phyloP scores from a whole-genome alignment of 345 rosid genomes.

The Gossypium herbaceum region DNA sequence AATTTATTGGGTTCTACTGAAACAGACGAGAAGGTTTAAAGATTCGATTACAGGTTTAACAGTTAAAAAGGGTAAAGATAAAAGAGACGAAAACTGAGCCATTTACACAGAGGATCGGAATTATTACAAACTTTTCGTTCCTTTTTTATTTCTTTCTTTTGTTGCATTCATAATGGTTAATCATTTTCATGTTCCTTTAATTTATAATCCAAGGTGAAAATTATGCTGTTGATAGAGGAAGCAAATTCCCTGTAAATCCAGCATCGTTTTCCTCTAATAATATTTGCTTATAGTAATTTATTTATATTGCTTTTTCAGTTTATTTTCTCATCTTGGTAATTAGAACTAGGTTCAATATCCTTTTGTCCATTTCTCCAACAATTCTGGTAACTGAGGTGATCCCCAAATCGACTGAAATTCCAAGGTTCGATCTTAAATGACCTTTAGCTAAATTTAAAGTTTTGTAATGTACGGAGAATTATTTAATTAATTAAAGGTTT shows the following conservation, averaged over 20 bases:
- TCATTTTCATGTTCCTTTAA: slow-evolving; percentile 20
- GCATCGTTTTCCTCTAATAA: slow-evolving; percentile 10
- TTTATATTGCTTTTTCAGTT: slow-evolving; percentile 2
- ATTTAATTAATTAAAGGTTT: too few relatives aligned
- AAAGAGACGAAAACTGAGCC: not conserved
- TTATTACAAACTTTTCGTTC: not conserved
- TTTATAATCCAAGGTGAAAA: slow-evolving; percentile 20
- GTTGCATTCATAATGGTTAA: not conserved
- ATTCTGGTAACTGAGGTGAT: not conserved
- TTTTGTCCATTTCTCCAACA: not conserved
- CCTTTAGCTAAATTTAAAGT: too few relatives aligned
- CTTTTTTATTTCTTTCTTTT: not conserved
- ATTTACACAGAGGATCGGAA: not conserved
- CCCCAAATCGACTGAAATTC: not conserved
- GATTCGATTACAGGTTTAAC: slow-evolving; percentile 7
- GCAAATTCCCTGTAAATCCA: slow-evolving; percentile 22
- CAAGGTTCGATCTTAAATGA: too few relatives aligned
- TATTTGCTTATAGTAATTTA: slow-evolving; percentile 25
- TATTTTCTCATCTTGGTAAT: not conserved
- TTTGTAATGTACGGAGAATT: too few relatives aligned
- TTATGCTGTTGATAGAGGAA: slow-evolving; percentile 19
- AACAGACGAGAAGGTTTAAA: slow-evolving; percentile 54
- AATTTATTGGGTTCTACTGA: slow-evolving; percentile 41
- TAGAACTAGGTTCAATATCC: not conserved
- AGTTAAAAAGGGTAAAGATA: not conserved